Evolutionary conservation across 2,329 filamentous ascomycete genomes (phyloP), one percentile per base, ranked within the genome.

Genomic region (Beauveria bassiana): DNA sequence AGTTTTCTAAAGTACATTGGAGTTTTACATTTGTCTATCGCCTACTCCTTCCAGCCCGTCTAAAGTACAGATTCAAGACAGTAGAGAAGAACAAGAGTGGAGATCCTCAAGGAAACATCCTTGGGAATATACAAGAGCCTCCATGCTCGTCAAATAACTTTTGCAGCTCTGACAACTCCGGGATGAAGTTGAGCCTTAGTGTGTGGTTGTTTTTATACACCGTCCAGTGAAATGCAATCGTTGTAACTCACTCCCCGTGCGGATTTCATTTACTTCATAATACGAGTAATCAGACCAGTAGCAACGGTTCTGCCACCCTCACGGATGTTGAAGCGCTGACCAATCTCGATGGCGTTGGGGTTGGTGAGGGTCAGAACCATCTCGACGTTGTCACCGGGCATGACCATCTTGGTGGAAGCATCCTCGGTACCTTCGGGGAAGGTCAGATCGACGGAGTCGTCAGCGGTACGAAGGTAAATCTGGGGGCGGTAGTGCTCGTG

Each of bases 301-400:
- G 90, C 90, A 62, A 95, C 89, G 64, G 90, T 95, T 70, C 91
- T 86, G 70, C 93, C 93, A 81, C 95, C 95, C 82, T 99, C 95
- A 78, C 95, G 91, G 74, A 99, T 87, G 83, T 98, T 99, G 86
- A 99, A 95, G 71, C 95, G 90, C 82, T 97, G 91, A 69, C 95
- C 93, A 65, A 85, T 80, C 81, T 99, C 95, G 66, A 97, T 79
- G 63, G 93, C 93, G 71, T 96, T 85, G 65, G 93, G 91, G 77
- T 89, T 81, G 78, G 91, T 86, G 72, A 96, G 87, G 70, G 88
- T 86, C 75, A 92, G 89, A 66, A 95, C 80, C 93, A 99, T 97
- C 83, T 99, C 95, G 68, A 96, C 86, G 78, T 99, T 99, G 85
- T 99, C 95, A 76, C 95, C 95, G 58, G 95, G 95, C 92, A 96